A percentile compares a stretch with the other conserved stretches of the same genome.
These are phyloP conservation scores for Poa annua DNA, from an alignment of 176 grass and related monocot species.

Conservation along the genomic window DNA sequence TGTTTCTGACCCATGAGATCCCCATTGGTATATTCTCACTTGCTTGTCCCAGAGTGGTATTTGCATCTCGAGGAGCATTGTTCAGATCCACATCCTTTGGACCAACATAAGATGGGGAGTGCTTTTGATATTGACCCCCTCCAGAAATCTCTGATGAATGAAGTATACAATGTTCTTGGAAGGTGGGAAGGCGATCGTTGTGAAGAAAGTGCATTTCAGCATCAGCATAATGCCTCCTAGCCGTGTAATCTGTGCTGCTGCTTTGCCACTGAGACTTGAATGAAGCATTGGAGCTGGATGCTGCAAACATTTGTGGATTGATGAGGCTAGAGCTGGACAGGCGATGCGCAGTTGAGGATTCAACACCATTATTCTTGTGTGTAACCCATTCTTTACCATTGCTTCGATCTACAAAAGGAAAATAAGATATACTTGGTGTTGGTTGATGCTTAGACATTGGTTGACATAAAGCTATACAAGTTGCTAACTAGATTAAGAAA, in stretches of 20 bases:
- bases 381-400: conserved; percentile 29
- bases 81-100: conserved; percentile 31
- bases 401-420: conserved; percentile 38
- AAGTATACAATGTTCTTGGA: conserved; percentile 9
- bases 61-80: conserved; percentile 27
- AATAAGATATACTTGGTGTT: conserved; percentile 22
- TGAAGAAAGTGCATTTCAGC: conserved; percentile 1
- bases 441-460: conserved; percentile 33
- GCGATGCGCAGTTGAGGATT: conserved; percentile 25
- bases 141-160: conserved; percentile 33
- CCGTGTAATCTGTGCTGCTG: conserved; percentile 27
- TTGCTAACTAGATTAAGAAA: background rate
- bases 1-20: conserved; percentile 40
- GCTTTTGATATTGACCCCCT: conserved; percentile 35
- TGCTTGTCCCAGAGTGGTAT: conserved; percentile 33
- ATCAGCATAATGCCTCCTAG: conserved; percentile 22
- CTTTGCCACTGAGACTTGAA: conserved; percentile 36
- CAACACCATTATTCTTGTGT: conserved; percentile 28
- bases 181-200: conserved; percentile 26
- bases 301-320: conserved; percentile 26
- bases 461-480: conserved; percentile 21
- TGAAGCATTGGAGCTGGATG: conserved; percentile 31
- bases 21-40: conserved; percentile 24
- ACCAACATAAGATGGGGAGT: conserved; percentile 23
- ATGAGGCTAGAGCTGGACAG: conserved; percentile 21